Evolutionary conservation across 495 filamentous ascomycete species (phyloP), one percentile per base, ranked within the genome.

Genomic region (Penicillium herquei): DNA sequence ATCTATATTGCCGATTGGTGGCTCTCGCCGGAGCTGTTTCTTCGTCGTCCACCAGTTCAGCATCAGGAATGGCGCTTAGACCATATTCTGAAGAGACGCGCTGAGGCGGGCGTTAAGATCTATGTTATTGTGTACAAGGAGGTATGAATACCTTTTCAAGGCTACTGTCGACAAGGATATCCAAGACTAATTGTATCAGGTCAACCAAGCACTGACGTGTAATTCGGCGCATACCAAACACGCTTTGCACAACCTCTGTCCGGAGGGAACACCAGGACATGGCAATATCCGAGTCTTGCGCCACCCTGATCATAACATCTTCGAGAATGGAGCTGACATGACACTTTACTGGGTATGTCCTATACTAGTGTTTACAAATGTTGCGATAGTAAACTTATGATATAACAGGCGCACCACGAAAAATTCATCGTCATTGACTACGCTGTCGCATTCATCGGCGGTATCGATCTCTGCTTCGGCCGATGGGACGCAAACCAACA

Each of bases 1-100:
- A 96, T 98, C 57, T 98, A 97, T 70, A 92, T 98, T 52, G 91
- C 78, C 17, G 94, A 97, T 67, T 98, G 93, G 93, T 98, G 94
- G 93, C 73, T 98, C 9, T 93, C 89, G 1, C 93, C 93, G 0
- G 93, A 98, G 68, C 72, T 97, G 54, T 98, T 96, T 71, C 74
- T 98, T 35, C 85, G 93, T 13, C 81, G 93, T 39, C 92, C 92
- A 13, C 89, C 93, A 1, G 83, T 84, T 55, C 77, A 70, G 66
- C 86, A 91, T 55, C 89, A 92, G 70, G 83, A 96, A 81, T 97
- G 88, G 88, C 81, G 93, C 6, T 75, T 98, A 21, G 93, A 98
- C 66, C 83, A 87, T 51, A 70, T 95, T 16, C 72, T 98, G 42
- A 98, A 97, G 72, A 83, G 92, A 33, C 86, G 84, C 31, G 93